Evolutionary conservation across 129 eudicot species (phyloP), one percentile per base, ranked within the genome.

Genomic region (Erigeron canadensis): DNA sequence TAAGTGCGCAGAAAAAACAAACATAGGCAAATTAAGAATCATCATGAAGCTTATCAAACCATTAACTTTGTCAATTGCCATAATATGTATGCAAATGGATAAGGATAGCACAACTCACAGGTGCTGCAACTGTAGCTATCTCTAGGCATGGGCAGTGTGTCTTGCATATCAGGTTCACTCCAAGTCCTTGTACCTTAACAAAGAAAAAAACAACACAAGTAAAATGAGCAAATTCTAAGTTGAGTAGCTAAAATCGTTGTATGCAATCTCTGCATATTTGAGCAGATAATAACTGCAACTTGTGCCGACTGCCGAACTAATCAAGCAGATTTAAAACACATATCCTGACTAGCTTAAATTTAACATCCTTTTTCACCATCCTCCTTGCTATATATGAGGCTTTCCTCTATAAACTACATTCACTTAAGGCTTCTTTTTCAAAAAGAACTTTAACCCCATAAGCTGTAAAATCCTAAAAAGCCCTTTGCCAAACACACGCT

Each of bases 41-140:
- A 45, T 12, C 8, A 11, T 10, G 16, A 50, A 50, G 56, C 56
- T 16, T 55, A 10, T 5, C 4, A 47, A 16, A n/a, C 47, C 22
- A 15, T 5, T 50, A 4, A 12, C 2, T 12, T 5, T 50, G n/a
- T n/a, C n/a, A n/a, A n/a, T n/a, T n/a, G 4, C 57, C 13, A 5
- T 3, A 50, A 10, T 50, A 10, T 10, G 57, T 8, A 39, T 45
- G 18, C 37, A 21, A 60, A 85, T 91, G 86, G 82, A 92, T 96
- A 65, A 10, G 96, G 86, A 65, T 92, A 28, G 34, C 34, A 28
- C 34, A 28, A 28, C 34, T 28, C 34, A 28, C 91, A 76, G 89
- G 70, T 78, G 9, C 96, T 88, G 80, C 96, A 92, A 75, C 85
- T 92, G 75, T 92, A 96, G 79, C 98, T 92, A 68, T 92, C 98